Conservation (phyloP, 2,329 filamentous ascomycete genomes). For the Calonectria pseudoreteaudii region DNA sequence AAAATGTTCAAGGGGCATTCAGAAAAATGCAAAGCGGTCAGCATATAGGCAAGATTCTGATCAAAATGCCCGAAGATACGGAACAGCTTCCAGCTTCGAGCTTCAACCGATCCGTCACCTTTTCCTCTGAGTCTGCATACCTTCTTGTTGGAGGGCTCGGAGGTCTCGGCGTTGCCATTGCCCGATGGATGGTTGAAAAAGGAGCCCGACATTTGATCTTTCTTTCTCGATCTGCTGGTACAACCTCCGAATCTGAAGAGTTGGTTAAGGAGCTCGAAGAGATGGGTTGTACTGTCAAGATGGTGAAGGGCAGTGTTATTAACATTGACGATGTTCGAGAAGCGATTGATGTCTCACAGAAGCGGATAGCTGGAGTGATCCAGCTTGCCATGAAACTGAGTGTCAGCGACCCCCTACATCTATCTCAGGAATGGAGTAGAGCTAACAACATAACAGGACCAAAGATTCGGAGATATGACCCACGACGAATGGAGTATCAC, state of each 20-base stretch:
- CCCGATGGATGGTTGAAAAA: conserved; percentile 26
- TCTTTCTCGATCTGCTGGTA: conserved; percentile 42
- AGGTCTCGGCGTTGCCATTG: conserved; percentile 38
- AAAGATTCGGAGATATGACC: background rate
- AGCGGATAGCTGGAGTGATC: conserved; percentile 41
- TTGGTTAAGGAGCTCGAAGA: conserved; percentile 13
- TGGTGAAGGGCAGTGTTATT: conserved; percentile 7
- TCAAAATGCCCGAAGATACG: background rate
- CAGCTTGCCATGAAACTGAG: conserved; percentile 41
- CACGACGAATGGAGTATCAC: background rate
- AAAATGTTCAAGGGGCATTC: conserved; percentile 21
- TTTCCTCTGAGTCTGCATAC: conserved; percentile 23
- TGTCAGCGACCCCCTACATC: background rate
- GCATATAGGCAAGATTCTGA: conserved; percentile 20
- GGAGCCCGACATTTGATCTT: conserved; percentile 45
- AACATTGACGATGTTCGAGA: conserved; percentile 23
- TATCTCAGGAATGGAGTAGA: too few species aligned
- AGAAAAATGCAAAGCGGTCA: conserved; percentile 30
- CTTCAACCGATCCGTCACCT: background rate
- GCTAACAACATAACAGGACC: background rate
- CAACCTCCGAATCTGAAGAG: conserved; percentile 15
- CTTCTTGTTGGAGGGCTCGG: conserved; percentile 40
- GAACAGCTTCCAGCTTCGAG: background rate
- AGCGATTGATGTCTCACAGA: conserved; percentile 10
- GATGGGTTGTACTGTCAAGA: conserved; percentile 26